phyloP scores from a whole-genome alignment of 2,329 filamentous ascomycete species.

The Talaromyces sp. region DNA sequence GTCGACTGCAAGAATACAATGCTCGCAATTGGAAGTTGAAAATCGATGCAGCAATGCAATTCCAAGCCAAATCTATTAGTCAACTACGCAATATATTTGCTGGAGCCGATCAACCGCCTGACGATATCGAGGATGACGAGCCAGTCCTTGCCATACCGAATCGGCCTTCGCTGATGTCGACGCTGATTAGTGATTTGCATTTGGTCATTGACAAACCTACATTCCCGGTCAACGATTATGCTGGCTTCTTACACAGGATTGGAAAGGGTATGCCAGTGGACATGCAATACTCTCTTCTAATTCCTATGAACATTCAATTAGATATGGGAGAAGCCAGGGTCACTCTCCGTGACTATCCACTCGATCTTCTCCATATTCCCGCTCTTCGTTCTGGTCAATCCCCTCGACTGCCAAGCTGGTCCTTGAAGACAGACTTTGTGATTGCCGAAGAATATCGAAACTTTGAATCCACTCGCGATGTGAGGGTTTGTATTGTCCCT shows the following conservation, averaged over 20 bases:
- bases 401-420: slow-evolving; percentile 71
- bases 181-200: slow-evolving; percentile 76
- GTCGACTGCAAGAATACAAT: slow-evolving; percentile 72
- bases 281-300: slow-evolving; percentile 81
- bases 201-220: slow-evolving; percentile 86
- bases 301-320: slow-evolving; percentile 84
- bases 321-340: slow-evolving; percentile 85
- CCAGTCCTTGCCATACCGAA: slow-evolving; percentile 79
- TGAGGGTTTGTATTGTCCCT: slow-evolving; percentile 79
- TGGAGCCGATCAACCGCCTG: slow-evolving; percentile 72
- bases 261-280: slow-evolving; percentile 95
- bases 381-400: slow-evolving; percentile 74
- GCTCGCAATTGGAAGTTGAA: slow-evolving; percentile 86
- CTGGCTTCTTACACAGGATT: slow-evolving; percentile 76
- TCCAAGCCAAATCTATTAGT: slow-evolving; percentile 67
- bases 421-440: slow-evolving; percentile 84
- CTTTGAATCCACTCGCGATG: slow-evolving; percentile 69
- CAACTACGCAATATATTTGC: slow-evolving; percentile 76
- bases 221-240: slow-evolving; percentile 75
- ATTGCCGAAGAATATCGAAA: slow-evolving; percentile 90
- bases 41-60: slow-evolving; percentile 69
- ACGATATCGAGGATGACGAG: slow-evolving; percentile 77
- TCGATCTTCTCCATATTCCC: slow-evolving; percentile 87
- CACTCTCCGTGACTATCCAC: slow-evolving; percentile 85
- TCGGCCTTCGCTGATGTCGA: slow-evolving; percentile 74